Evolutionary conservation across 2,329 filamentous ascomycete species (phyloP).

Genomic region (Neonectria magnoliae): DNA sequence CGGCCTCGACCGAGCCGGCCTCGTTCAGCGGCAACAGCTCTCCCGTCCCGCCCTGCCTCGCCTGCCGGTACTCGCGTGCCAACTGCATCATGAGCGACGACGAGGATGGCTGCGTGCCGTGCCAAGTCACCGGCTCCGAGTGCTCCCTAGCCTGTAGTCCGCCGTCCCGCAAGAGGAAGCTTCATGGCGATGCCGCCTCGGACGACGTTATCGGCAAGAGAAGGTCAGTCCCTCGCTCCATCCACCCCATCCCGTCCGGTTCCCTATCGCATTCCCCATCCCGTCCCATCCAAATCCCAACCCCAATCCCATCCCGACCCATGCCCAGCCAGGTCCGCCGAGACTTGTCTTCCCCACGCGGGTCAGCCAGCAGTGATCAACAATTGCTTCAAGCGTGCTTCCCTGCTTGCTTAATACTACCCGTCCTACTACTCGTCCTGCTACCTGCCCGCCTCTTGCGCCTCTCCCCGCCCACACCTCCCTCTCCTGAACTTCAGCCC

Average conservation of each 20-base stretch:
- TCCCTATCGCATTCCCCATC: constrained; percentile 15
- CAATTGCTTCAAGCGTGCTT: constrained; percentile 9
- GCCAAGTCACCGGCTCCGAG: constrained; percentile 79
- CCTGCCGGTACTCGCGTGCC: constrained; percentile 77
- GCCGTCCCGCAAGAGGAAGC: constrained; percentile 81
- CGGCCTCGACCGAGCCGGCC: constrained; percentile 59
- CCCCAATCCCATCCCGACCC: constrained; percentile 3
- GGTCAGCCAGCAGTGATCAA: constrained; percentile 7
- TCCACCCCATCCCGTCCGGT: constrained; percentile 24
- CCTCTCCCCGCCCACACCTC: constrained; percentile 19
- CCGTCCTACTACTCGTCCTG: neutral
- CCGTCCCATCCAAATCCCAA: neutral
- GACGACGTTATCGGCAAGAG: constrained; percentile 72
- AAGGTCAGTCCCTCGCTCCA: constrained; percentile 65
- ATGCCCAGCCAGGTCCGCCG: constrained; percentile 12
- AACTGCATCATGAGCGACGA: constrained; percentile 81
- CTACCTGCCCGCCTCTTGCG: constrained; percentile 9
- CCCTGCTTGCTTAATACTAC: constrained; percentile 4
- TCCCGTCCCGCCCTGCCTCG: constrained; percentile 71
- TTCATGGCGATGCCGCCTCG: constrained; percentile 67
- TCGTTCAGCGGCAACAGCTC: constrained; percentile 51
- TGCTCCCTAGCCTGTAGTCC: constrained; percentile 83
- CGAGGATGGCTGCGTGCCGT: constrained; percentile 78
- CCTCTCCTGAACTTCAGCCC: constrained; percentile 19
- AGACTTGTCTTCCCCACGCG: constrained; percentile 20